Conservation (phyloP, 495 filamentous ascomycete genomes). For the Aspergillus affinis region DNA sequence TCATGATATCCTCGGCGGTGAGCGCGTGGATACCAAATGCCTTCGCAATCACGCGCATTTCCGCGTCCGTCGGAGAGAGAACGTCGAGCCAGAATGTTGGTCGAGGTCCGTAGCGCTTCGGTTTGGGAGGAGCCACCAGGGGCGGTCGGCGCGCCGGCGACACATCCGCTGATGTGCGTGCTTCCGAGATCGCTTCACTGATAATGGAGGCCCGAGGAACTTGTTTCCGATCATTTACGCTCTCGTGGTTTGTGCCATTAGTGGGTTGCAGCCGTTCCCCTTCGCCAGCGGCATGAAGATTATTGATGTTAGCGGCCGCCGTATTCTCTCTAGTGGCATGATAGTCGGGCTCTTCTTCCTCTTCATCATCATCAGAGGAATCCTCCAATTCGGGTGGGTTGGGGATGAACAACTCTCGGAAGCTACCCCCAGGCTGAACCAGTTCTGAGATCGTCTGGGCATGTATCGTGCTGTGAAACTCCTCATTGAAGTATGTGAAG, state of each 20-base stretch:
- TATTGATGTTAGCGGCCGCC: constrained; percentile 17
- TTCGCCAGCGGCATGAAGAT: constrained; percentile 8
- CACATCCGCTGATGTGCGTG: constrained; percentile 22
- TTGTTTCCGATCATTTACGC: constrained; percentile 9
- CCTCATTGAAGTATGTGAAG: constrained; percentile 98
- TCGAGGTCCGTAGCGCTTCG: constrained; percentile 76
- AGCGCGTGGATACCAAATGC: constrained; percentile 93
- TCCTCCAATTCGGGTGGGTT: constrained; percentile 65
- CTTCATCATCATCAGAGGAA: constrained; percentile 64
- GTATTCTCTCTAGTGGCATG: constrained; percentile 20
- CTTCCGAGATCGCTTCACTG: constrained; percentile 34
- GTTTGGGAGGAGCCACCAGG: constrained; percentile 33
- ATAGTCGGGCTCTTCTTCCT: constrained; percentile 56
- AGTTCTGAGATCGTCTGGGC: constrained; percentile 92
- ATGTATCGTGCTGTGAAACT: constrained; percentile 91
- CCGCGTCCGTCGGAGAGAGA: constrained; percentile 81
- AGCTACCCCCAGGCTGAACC: constrained; percentile 77
- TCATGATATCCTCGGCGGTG: constrained; percentile 94
- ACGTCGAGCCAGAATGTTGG: constrained; percentile 97
- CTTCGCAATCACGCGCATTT: constrained; percentile 90
- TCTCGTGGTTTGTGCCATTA: constrained; percentile 12
- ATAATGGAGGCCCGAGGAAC: constrained; percentile 28
- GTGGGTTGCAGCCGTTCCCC: constrained; percentile 4
- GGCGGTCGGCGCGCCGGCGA: constrained; percentile 26
- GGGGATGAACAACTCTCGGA: constrained; percentile 82